phyloP scores from a whole-genome alignment of 257 asterid species.

The Perilla frutescens region DNA sequence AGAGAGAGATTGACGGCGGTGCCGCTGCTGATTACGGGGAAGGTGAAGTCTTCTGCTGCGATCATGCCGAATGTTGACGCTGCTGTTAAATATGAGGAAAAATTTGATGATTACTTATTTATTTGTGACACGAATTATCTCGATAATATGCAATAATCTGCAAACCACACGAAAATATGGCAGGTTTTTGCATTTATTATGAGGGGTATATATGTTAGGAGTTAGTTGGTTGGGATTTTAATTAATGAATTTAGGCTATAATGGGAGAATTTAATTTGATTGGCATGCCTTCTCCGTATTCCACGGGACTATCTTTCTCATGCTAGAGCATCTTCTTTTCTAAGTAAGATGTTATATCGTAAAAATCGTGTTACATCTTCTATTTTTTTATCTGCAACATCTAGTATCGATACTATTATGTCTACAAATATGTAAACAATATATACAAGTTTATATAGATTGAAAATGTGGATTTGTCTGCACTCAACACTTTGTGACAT shows the following conservation, averaged over 20 bases:
- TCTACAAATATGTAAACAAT: no score
- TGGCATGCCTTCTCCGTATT: slow-evolving; percentile 8
- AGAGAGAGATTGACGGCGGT: slow-evolving; percentile 32
- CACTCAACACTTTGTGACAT: no score
- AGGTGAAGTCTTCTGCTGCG: slow-evolving; percentile 49
- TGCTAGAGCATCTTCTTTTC: background rate
- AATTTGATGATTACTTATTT: no score
- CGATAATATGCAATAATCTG: background rate
- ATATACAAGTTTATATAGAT: no score
- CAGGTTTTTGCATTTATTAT: background rate
- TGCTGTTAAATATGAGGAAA: no score
- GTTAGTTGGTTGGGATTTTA: slow-evolving; percentile 32
- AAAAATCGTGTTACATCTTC: no score
- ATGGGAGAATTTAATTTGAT: background rate
- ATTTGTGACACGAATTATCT: no score
- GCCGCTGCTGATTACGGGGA: slow-evolving; percentile 42
- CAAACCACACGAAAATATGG: background rate
- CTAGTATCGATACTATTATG: no score
- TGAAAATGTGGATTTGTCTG: no score
- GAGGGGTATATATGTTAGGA: slow-evolving; percentile 12
- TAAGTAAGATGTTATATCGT: no score
- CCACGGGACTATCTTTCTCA: background rate
- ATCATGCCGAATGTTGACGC: slow-evolving; percentile 7
- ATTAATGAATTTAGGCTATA: slow-evolving; percentile 20
- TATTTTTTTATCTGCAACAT: no score